Conservation (phyloP, 805 yeast genomes). For the Barnettozyma pratensis region DNA sequence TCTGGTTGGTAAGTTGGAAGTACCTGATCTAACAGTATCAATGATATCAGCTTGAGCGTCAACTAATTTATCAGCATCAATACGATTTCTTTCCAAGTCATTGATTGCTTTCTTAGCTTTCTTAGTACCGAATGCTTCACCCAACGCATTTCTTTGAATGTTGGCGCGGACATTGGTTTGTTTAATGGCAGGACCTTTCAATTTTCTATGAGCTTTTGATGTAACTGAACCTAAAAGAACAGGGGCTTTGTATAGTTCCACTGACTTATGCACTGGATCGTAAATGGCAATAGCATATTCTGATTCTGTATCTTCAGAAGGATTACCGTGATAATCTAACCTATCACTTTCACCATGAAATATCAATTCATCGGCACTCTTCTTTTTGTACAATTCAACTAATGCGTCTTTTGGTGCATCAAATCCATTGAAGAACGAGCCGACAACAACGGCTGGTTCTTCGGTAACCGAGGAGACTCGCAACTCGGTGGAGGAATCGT, state of each 20-base stretch:
- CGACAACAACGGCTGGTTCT: constrained; percentile 48
- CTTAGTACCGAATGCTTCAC: constrained; percentile 96
- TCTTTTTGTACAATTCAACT: constrained; percentile 55
- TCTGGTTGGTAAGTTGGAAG: constrained; percentile 69
- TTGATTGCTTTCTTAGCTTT: constrained; percentile 88
- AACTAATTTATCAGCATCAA: constrained; percentile 78
- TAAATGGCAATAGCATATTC: constrained; percentile 72
- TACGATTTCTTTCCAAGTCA: constrained; percentile 74
- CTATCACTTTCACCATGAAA: constrained; percentile 76
- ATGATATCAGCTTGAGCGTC: constrained; percentile 75
- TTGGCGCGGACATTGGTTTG: constrained; percentile 45
- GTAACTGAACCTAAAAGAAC: constrained; percentile 58
- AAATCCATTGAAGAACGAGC: constrained; percentile 79
- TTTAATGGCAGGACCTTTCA: constrained; percentile 59
- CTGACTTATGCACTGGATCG: constrained; percentile 58
- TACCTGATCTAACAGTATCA: constrained; percentile 67
- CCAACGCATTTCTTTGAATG: constrained; percentile 75
- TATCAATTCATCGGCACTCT: constrained; percentile 33
- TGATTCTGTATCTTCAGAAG: constrained; percentile 30
- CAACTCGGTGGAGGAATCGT: constrained; percentile 34
- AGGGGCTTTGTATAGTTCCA: constrained; percentile 64
- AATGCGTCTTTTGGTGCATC: constrained; percentile 50
- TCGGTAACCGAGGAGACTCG: constrained; percentile 32
- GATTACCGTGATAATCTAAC: constrained; percentile 66
- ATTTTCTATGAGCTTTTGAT: constrained; percentile 52